A percentile compares a stretch with the other conserved stretches of the same genome.
Evolutionary conservation across 2,329 filamentous ascomycete genomes (phyloP).

Genomic region (Triangularia verruculosa): DNA sequence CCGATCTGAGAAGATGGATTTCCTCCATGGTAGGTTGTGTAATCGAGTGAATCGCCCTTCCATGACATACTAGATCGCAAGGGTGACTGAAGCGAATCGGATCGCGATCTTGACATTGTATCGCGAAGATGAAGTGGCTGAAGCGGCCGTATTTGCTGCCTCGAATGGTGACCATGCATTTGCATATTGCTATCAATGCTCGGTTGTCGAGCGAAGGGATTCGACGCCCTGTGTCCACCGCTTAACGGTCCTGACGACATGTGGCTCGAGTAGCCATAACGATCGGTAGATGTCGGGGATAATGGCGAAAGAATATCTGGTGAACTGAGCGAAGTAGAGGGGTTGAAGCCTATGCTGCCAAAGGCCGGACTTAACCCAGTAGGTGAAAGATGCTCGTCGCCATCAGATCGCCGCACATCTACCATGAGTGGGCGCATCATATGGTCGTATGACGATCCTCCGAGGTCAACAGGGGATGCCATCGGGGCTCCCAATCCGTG

Average conservation of each 20-base stretch:
- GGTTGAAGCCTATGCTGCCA: slow-evolving; percentile 63
- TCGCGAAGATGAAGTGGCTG: slow-evolving; percentile 60
- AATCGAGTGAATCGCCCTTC: slow-evolving; percentile 60
- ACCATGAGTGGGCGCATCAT: slow-evolving; percentile 67
- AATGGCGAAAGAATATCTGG: slow-evolving; percentile 57
- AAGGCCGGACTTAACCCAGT: slow-evolving; percentile 66
- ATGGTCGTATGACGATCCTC: slow-evolving; percentile 53
- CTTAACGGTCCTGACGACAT: slow-evolving; percentile 45
- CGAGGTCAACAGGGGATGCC: slow-evolving; percentile 48
- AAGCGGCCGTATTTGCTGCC: slow-evolving; percentile 49
- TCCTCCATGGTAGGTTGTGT: slow-evolving; percentile 48
- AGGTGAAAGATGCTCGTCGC: slow-evolving; percentile 65
- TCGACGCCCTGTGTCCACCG: slow-evolving; percentile 47
- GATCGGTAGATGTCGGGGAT: slow-evolving; percentile 50
- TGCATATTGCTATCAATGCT: slow-evolving; percentile 46
- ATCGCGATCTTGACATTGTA: slow-evolving; percentile 54
- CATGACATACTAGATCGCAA: slow-evolving; percentile 60
- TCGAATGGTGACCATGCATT: slow-evolving; percentile 42
- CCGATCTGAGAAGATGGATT: slow-evolving; percentile 46
- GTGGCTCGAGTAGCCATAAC: slow-evolving; percentile 52
- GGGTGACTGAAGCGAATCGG: slow-evolving; percentile 58
- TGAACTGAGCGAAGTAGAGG: slow-evolving; percentile 47
- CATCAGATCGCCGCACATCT: slow-evolving; percentile 62
- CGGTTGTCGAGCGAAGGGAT: slow-evolving; percentile 51
- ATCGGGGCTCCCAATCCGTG: slow-evolving; percentile 50